Conservation (phyloP, 345 rosid genomes). For the Pugionium cornutum region DNA sequence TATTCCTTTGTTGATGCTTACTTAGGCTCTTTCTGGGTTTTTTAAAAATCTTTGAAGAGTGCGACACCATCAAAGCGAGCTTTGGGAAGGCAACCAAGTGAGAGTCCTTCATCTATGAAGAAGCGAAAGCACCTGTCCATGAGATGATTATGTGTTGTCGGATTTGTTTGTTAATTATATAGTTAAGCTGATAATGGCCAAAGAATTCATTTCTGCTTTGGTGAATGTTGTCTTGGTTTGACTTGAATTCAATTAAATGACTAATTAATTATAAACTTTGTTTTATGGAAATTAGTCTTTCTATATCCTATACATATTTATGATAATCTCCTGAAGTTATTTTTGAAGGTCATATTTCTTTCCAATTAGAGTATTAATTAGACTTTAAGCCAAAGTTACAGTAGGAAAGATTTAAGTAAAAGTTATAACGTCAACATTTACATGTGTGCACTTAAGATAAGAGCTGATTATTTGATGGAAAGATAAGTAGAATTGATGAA, state of each 20-base stretch:
- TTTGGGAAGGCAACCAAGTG: slow-evolving; percentile 64
- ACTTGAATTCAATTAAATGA: slow-evolving; percentile 7
- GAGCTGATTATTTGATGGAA: too few species aligned
- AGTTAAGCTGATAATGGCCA: not conserved
- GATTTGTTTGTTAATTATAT: not conserved
- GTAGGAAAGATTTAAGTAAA: too few species aligned
- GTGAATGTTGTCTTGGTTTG: slow-evolving; percentile 23
- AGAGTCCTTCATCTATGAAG: slow-evolving; percentile 66
- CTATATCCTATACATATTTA: too few species aligned
- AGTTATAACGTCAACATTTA: too few species aligned
- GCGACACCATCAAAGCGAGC: slow-evolving; percentile 81
- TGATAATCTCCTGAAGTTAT: too few species aligned
- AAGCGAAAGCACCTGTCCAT: slow-evolving; percentile 79
- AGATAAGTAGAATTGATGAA: not conserved
- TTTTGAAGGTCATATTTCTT: too few species aligned
- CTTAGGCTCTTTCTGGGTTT: not conserved
- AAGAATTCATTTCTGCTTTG: not conserved
- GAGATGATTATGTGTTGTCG: slow-evolving; percentile 40
- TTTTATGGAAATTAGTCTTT: too few species aligned
- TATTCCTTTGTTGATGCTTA: not conserved
- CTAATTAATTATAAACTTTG: not conserved
- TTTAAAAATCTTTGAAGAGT: slow-evolving; percentile 23
- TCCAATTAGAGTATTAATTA: too few species aligned
- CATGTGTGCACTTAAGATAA: too few species aligned
- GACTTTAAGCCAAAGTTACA: too few species aligned